Base-by-base conservation (phyloP, 495 filamentous ascomycete genomes). In the Xylaria cubensis region DNA sequence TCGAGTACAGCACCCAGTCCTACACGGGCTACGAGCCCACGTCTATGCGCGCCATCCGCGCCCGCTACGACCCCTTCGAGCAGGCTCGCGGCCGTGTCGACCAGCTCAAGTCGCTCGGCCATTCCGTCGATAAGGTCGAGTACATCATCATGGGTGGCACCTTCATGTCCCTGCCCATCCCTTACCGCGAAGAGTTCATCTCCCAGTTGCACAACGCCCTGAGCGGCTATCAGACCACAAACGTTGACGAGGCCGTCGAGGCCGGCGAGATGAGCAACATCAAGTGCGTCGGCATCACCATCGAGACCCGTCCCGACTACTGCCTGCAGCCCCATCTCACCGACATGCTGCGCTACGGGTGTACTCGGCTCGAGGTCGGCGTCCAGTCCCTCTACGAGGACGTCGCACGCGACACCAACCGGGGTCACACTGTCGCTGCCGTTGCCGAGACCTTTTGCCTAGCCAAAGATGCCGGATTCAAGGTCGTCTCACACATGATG, bases 141-240 rank as follows among this genome's bases (percentile, higher is more conserved):
- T 99, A 98, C 79, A 99, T 99, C 78, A 97, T 99, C 74, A 99
- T 99, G 96, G 96, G 96, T 70, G 96, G 96, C 70, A 99, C 96
- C 1, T 99, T 99, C 81, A 98, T 99, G 96, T 98, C 95, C 0
- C 82, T 99, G 19, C 89, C 96, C 4, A 90, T 94, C 76, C 88
- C 90, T 13, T 98, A 99, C 79, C 86, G 96, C 39, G 92, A 98
- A 56, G 88, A 92, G 46, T 99, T 99, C 76, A 97, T 99, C 64
- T 92, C 94, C 10, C 94, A 97, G 75, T 87, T 99, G 65, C 97
- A 99, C 82, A 98, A 98, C 80, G 96, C 96, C 10, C 87, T 99
- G 46, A 95, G 92, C 77, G 96, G 96, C 3, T 98, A 98, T 76
- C 92, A 94, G 73, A 93, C 93, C 3, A 89, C 90, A 42, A 90